Evolutionary conservation across 1,284 basidiomycete genomes (phyloP), one percentile per base, ranked within the genome.

Genomic region (Athelia psychrophila): DNA sequence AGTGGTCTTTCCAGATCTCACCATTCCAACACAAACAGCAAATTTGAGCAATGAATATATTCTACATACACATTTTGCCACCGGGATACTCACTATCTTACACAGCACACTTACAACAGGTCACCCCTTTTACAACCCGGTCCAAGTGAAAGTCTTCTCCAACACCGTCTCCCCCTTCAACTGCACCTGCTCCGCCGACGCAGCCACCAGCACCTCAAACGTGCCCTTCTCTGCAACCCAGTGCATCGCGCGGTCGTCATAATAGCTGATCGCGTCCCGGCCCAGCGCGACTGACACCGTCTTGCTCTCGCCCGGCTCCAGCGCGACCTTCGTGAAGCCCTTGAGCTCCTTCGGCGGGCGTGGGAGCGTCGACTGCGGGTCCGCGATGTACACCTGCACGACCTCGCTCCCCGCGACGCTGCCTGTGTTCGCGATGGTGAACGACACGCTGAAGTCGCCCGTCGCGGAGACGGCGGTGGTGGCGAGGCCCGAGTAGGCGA

Each of bases 191-290:
- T 54, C 58, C 2, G 70, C 74, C 5, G 71, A 71, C 19, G 68
- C 66, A 3, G 64, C 71, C 30, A 79, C 69, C n/a, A 66, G 56
- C n/a, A 79, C 61, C 16, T 59, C 60, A 53, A 75, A 80, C 36
- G 49, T 56, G 3, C 78, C 78, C 48, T 58, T 60, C 55, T 78
- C 76, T 6, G 72, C 76, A 32, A 76, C 60, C 78, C 79, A 80
- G 40, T 58, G 47, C 33, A 49, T 59, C 48, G 56, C 54, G 33
- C 63, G 61, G 44, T 76, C 73, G 52, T 78, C 71, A 56, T 73
- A 80, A 61, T 73, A 79, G 3, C 71, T 66, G 32, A 79, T 60
- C 2, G 76, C 73, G 25, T 76, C 69, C 54, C 68, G 67, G 49
- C 72, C 68, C 15, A 81, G 60, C 3, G 60, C 52, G 38, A 79